Base-by-base conservation (phyloP, 805 yeast genomes). In the Limtongia smithiae region DNA sequence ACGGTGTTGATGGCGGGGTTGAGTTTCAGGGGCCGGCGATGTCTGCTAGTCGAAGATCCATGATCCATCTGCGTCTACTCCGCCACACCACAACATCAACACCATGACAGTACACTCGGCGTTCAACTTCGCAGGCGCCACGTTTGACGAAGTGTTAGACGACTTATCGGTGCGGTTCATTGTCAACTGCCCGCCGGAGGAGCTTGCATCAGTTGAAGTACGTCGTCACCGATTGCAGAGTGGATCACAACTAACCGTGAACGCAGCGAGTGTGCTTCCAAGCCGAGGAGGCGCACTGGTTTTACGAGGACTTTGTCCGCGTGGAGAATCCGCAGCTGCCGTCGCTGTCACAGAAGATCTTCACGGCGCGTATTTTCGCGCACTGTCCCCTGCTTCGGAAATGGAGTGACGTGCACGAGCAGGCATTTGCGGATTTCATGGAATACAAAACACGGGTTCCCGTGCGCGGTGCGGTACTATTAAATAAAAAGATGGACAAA, bases 261-360 rank as follows among this genome's bases (percentile, higher is more conserved):
- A 65, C 64, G 9, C 68, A 79, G 64, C 75, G 98, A 63, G 84
- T 90, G 22, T 79, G 89, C 62, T 93, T 93, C 70, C 95, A 90
- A 65, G 82, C 93, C 36, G 99, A 93, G 71, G 97, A 93, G 67
- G 98, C 98, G 1, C 96, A 89, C 60, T 93, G 98, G 98, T 93
- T 85, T 64, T 93, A 90, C 68, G 77, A 84, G 42, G 99, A 93
- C 68, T 90, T 83, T 61, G 74, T 83, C 11, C 76, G 90, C 31
- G 77, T 76, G 31, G 69, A 82, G 60, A 84, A 88, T 65, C 90
- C 93, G 3, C 66, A 74, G 28, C 72, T 91, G 50, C 97, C 97
- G 1, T 64, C 78, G 2, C 70, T 90, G 72, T 84, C 82, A 62
- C 81, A 89, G 78, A 84, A 83, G 65, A 68, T 76, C 7, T 90